These are phyloP conservation scores for Vitellaria paradoxa DNA, from an alignment of 179 eudicot species.

Conservation along the genomic window DNA sequence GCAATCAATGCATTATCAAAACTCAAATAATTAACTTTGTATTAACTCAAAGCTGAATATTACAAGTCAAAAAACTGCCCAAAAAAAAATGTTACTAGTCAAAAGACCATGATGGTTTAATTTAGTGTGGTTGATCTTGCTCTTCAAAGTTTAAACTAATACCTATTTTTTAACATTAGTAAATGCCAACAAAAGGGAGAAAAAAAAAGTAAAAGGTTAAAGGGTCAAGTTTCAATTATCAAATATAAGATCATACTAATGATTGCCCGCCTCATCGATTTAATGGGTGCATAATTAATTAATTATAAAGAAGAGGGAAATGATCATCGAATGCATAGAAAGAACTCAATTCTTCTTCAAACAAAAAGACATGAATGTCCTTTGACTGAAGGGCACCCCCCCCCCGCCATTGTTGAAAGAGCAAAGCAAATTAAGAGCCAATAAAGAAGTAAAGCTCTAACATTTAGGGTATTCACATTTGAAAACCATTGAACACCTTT, in stretches of 20 bases:
- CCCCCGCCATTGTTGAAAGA: not conserved
- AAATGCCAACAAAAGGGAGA: too few relatives aligned
- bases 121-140: too few relatives aligned
- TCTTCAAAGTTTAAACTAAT: too few relatives aligned
- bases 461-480: not conserved
- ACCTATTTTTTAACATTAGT: too few relatives aligned
- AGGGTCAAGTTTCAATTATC: not conserved
- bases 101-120: too few relatives aligned
- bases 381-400: not conserved
- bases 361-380: not conserved
- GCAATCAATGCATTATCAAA: too few relatives aligned
- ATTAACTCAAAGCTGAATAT: too few relatives aligned
- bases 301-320: not conserved
- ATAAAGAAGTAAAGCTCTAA: not conserved
- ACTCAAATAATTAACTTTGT: too few relatives aligned
- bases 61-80: too few relatives aligned
- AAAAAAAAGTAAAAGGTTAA: too few relatives aligned
- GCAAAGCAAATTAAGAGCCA: not conserved
- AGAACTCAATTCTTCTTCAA: not conserved
- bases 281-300: not conserved
- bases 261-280: not conserved
- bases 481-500: not conserved
- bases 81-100: too few relatives aligned
- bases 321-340: not conserved
- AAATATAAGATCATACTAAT: not conserved